A percentile compares a stretch with the other conserved stretches of the same genome.
These are phyloP conservation scores for Fraxinus angustifolia DNA, from an alignment of 305 asterid genomes.

Conservation along the genomic window DNA sequence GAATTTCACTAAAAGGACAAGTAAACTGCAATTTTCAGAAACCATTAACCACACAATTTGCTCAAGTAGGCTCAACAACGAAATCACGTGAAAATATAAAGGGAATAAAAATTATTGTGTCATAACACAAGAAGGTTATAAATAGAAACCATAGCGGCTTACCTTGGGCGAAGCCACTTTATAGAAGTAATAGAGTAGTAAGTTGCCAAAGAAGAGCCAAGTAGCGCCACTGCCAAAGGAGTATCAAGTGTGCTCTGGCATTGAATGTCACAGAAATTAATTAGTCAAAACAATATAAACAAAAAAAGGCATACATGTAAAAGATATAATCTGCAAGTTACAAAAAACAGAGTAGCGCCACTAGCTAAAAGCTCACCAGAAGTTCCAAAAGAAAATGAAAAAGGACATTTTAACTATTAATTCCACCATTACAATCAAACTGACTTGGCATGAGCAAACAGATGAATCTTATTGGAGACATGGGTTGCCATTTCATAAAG, in stretches of 20 bases:
- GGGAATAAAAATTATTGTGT: conserved; percentile 2
- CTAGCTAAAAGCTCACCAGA: conserved; percentile 4
- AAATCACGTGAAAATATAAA: conserved; percentile 6
- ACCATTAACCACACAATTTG: not conserved
- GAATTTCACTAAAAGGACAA: not conserved
- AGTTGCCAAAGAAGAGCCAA: conserved; percentile 39
- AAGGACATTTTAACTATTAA: not conserved
- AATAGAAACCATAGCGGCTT: conserved; percentile 27
- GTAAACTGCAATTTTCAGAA: not conserved
- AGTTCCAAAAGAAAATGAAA: not conserved
- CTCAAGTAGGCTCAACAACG: not conserved
- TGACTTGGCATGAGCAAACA: conserved; percentile 3
- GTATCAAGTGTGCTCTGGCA: conserved; percentile 77
- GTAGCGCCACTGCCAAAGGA: conserved; percentile 52
- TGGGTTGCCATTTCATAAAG: not conserved
- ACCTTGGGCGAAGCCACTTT: conserved; percentile 36
- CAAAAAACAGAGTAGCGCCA: conserved; percentile 4
- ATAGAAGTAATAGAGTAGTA: conserved; percentile 38
- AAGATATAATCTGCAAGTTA: not conserved
- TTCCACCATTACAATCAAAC: not conserved
- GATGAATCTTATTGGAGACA: conserved; percentile 1
- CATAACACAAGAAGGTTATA: conserved; percentile 11
- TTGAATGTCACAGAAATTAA: conserved; percentile 22
- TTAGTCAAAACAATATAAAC: not conserved
- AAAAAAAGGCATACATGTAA: not conserved